Evolutionary conservation across 805 yeast species (phyloP).

Genomic region (Metschnikowia colocasiae): DNA sequence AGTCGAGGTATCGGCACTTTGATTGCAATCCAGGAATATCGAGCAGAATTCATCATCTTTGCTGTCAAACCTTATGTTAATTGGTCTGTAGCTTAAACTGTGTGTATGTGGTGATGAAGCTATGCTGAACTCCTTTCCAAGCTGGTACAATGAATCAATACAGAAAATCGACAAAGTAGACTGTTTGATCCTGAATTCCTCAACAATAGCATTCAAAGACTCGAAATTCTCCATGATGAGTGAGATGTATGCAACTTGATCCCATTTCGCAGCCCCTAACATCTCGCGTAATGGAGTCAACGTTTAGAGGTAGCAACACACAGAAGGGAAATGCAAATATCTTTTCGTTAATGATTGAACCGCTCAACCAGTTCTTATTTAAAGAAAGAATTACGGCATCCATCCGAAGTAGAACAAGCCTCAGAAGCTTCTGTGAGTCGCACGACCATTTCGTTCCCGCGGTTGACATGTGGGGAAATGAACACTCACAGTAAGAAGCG

Average conservation of each 20-base stretch:
- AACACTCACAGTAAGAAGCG: not conserved
- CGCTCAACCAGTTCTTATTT: no score
- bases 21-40: constrained; percentile 12
- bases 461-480: constrained; percentile 9
- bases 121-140: constrained; percentile 5
- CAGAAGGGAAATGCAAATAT: not conserved
- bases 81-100: constrained; percentile 1
- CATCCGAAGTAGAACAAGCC: not conserved
- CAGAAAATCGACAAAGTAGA: constrained; percentile 17
- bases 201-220: constrained; percentile 17
- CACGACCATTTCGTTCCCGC: constrained; percentile 4
- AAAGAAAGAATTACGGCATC: no score
- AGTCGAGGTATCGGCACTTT: not conserved
- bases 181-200: constrained; percentile 18
- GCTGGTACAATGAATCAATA: constrained; percentile 9
- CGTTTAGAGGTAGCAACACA: not conserved
- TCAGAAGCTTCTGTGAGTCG: not conserved
- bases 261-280: not conserved
- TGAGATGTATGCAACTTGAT: not conserved
- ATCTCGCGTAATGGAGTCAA: not conserved
- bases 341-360: no score
- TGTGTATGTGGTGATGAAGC: constrained; percentile 4
- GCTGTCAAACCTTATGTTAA: constrained; percentile 12
- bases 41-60: constrained; percentile 16
- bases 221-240: constrained; percentile 22